These are phyloP conservation scores for Trichomonas vaginalis DNA, from an alignment of 208 protist genomes.

Conservation along the genomic window DNA sequence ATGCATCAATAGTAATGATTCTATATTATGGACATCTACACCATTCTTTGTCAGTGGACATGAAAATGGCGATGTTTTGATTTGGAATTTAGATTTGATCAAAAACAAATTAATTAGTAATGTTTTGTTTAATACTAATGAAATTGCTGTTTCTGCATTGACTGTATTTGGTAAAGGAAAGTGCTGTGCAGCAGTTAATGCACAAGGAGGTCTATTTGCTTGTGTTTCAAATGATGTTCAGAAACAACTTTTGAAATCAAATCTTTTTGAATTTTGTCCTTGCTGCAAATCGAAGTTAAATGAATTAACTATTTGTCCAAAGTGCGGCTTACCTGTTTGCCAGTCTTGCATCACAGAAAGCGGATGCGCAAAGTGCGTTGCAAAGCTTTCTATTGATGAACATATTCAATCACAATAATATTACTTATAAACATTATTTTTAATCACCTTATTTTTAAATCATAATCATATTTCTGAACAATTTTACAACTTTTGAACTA, in stretches of 20 bases:
- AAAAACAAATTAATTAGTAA: background rate
- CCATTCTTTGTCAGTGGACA: background rate
- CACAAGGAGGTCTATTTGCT: background rate
- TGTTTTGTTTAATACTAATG: background rate
- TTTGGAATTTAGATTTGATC: background rate
- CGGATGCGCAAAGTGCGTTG: background rate
- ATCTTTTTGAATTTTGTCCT: background rate
- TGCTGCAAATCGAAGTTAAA: background rate
- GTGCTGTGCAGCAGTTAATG: background rate
- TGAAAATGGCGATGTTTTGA: background rate
- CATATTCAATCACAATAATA: no score
- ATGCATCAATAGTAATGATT: background rate
- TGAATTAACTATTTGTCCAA: background rate
- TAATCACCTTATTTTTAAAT: no score
- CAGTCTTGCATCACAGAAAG: background rate
- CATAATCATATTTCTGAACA: no score
- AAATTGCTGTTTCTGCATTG: background rate
- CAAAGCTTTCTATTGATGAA: background rate
- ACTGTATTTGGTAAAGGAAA: background rate
- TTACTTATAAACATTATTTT: no score
- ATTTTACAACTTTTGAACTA: no score
- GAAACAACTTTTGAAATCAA: background rate
- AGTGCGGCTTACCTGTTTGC: background rate
- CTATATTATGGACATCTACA: background rate
- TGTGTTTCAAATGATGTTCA: background rate